Conservation (phyloP, 805 yeast species). For the Grigorovia jiainica region DNA sequence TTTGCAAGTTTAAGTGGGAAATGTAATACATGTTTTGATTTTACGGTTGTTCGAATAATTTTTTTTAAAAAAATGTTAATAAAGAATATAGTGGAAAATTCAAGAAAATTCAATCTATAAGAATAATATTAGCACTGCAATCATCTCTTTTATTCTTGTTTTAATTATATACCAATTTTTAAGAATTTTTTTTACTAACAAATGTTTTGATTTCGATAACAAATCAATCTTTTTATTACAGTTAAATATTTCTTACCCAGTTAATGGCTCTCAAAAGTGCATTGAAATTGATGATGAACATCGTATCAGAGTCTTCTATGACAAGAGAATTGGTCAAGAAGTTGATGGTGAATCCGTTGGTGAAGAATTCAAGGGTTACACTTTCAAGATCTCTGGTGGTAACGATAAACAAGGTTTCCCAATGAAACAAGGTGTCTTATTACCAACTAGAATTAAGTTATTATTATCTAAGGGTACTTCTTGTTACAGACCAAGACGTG, state of each 20-base stretch:
- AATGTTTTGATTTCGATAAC: background rate
- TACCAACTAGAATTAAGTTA: constrained; percentile 98
- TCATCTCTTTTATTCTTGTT: too few relatives aligned
- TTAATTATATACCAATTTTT: too few relatives aligned
- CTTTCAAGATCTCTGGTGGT: constrained; percentile 98
- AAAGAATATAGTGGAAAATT: too few relatives aligned
- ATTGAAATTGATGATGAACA: constrained; percentile 98
- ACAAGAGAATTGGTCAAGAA: constrained; percentile 99
- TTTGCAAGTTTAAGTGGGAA: too few relatives aligned
- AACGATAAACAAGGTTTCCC: constrained; percentile 99
- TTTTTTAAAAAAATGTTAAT: too few relatives aligned
- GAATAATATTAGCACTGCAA: too few relatives aligned
- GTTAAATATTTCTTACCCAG: constrained; percentile 99
- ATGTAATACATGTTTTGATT: too few relatives aligned
- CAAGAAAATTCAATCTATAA: too few relatives aligned
- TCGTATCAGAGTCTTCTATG: constrained; percentile 96
- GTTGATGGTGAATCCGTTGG: constrained; percentile 97
- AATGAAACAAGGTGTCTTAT: constrained; percentile 99
- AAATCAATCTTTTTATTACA: constrained; percentile 28
- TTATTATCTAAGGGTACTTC: constrained; percentile 89
- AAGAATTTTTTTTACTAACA: constrained; percentile 2
- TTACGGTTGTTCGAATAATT: too few relatives aligned
- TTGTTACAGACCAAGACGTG: constrained; percentile 99
- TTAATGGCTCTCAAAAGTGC: constrained; percentile 99
- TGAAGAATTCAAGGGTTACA: constrained; percentile 99